Percentiles rank a stretch among this genome's conserved stretches.
Conservation (phyloP, 805 yeast genomes). For the Jamesozyma jinghongensis region DNA sequence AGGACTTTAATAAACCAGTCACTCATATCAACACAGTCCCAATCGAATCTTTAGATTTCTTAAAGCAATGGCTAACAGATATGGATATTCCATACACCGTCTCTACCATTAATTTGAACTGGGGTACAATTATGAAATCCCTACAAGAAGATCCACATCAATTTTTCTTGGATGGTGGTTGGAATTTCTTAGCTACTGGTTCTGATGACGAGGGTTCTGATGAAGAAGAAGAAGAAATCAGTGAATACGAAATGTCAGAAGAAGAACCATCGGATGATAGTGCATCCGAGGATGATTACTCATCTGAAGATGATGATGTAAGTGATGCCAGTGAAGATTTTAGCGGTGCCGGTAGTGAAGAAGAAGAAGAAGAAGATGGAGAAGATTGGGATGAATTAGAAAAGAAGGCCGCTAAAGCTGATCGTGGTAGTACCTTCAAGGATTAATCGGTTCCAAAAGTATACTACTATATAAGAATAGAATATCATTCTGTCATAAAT, state of each 20-base stretch:
- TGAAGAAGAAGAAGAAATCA: slow-evolving; percentile 58
- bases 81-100: slow-evolving; percentile 93
- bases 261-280: slow-evolving; percentile 37
- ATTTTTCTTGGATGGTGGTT: slow-evolving; percentile 91
- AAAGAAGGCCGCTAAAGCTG: slow-evolving; percentile 34
- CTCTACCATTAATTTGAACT: slow-evolving; percentile 91
- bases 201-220: slow-evolving; percentile 69
- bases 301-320: slow-evolving; percentile 31
- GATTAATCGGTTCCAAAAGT: slow-evolving; percentile 11
- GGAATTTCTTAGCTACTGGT: slow-evolving; percentile 87
- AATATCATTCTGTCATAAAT: too few relatives aligned
- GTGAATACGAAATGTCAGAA: slow-evolving; percentile 39
- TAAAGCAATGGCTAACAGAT: slow-evolving; percentile 95
- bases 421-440: slow-evolving; percentile 23
- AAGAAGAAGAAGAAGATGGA: slow-evolving; percentile 31
- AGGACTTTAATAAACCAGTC: slow-evolving; percentile 80
- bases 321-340: slow-evolving; percentile 29
- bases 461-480: too few relatives aligned
- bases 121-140: slow-evolving; percentile 94
- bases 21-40: slow-evolving; percentile 93
- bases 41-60: slow-evolving; percentile 81
- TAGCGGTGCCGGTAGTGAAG: slow-evolving; percentile 22
- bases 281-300: slow-evolving; percentile 31
- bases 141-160: slow-evolving; percentile 87
- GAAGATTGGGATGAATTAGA: slow-evolving; percentile 36